Evolutionary conservation across 257 asterid genomes (phyloP).

Genomic region (Nicotiana tomentosiformis): DNA sequence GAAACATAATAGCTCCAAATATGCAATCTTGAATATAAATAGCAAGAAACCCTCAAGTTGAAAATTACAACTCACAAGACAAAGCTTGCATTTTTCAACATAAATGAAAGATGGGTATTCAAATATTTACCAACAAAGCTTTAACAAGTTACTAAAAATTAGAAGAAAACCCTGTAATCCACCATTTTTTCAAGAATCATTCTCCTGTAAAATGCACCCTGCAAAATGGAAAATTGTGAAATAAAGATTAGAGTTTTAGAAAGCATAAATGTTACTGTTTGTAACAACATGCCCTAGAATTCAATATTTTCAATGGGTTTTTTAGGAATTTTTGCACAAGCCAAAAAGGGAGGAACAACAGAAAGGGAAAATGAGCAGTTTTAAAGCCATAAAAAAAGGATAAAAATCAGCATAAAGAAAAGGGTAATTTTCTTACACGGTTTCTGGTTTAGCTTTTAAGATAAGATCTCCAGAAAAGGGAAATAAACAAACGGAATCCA

Average conservation of each 20-base stretch:
- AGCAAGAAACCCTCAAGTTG: not conserved
- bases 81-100: not conserved
- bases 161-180: not conserved
- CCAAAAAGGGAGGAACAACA: not conserved
- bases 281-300: not conserved
- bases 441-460: too few species aligned
- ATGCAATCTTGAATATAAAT: too few species aligned
- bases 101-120: not conserved
- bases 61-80: not conserved
- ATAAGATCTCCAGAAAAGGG: too few species aligned
- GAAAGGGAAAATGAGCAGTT: not conserved
- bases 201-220: not conserved
- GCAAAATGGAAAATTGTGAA: not conserved
- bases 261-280: not conserved
- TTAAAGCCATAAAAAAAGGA: not conserved
- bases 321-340: not conserved
- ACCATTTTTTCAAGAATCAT: not conserved
- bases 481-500: too few species aligned
- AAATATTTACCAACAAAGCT: not conserved
- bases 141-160: not conserved
- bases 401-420: too few species aligned
- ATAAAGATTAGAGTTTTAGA: not conserved
- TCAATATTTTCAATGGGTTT: too few species aligned
- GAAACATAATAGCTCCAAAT: too few species aligned
- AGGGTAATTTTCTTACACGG: too few species aligned